Percentiles rank a stretch among this genome's conserved stretches.
These are phyloP conservation scores for Teunomyces tritomae DNA, from an alignment of 805 yeast species.

Conservation along the genomic window DNA sequence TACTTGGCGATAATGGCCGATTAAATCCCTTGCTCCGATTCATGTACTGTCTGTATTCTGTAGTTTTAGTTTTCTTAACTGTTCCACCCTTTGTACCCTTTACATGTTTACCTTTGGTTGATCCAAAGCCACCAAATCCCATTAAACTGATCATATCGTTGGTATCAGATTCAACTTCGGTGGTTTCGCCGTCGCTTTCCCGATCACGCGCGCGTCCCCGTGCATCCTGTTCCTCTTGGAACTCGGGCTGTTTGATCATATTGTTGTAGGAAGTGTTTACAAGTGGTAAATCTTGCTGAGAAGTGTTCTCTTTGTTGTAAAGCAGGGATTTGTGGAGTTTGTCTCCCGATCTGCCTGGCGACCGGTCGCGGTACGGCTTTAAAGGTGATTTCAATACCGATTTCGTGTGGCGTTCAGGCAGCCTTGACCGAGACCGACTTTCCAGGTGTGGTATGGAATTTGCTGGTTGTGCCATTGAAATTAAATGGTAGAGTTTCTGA, in stretches of 20 bases:
- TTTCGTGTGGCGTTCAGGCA: conserved; percentile 11
- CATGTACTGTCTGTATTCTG: conserved; percentile 59
- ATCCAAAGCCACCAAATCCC: conserved; percentile 57
- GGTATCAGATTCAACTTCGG: conserved; percentile 13
- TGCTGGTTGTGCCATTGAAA: neutral
- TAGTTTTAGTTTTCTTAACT: conserved; percentile 33
- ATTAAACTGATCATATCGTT: conserved; percentile 43
- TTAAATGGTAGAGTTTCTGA: neutral
- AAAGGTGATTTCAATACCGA: neutral
- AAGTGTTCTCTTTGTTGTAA: conserved; percentile 13
- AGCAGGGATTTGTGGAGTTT: conserved; percentile 14
- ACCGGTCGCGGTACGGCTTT: conserved; percentile 15
- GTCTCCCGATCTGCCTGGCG: conserved; percentile 14
- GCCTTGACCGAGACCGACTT: conserved; percentile 9
- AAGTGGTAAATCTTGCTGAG: conserved; percentile 15
- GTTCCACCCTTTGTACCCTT: conserved; percentile 47
- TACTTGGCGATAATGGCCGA: conserved; percentile 50
- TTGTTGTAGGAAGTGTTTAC: conserved; percentile 17
- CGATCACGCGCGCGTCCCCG: conserved; percentile 26
- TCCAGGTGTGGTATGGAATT: neutral
- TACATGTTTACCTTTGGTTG: conserved; percentile 59
- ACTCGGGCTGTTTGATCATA: conserved; percentile 12
- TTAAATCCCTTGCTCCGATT: conserved; percentile 56
- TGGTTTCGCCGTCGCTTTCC: conserved; percentile 7
- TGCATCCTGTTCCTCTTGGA: conserved; percentile 16